These are phyloP conservation scores for Astraeus odoratus DNA, from an alignment of 768 basidiomycete species.

Conservation along the genomic window DNA sequence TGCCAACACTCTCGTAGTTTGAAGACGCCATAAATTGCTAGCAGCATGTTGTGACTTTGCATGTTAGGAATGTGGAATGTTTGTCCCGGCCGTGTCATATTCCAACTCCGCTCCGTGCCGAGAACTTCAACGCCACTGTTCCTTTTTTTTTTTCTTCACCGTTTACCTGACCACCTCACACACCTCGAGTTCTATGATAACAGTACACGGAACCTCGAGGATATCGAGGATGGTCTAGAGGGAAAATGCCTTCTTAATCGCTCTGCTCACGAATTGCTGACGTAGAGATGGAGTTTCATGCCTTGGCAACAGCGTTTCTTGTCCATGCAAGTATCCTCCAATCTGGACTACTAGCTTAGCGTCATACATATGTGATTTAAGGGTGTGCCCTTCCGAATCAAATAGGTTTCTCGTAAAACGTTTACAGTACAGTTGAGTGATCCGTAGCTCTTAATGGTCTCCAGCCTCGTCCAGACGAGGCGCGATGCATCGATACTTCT, in stretches of 20 bases:
- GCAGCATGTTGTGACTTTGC: no score
- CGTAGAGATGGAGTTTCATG: conserved; percentile 84
- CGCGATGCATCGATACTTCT: neutral
- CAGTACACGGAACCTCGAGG: conserved; percentile 38
- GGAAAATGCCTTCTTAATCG: conserved; percentile 68
- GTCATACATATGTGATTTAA: no score
- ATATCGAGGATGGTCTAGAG: conserved; percentile 42
- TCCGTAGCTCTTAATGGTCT: neutral
- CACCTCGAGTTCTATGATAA: conserved; percentile 38
- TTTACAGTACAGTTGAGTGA: neutral
- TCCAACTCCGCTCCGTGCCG: conserved; percentile 20
- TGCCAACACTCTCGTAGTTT: no score
- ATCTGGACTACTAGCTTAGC: neutral
- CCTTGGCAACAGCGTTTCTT: conserved; percentile 70
- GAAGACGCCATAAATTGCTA: no score
- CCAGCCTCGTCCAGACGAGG: no score
- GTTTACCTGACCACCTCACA: conserved; percentile 41
- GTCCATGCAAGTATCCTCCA: conserved; percentile 22
- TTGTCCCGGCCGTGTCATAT: no score
- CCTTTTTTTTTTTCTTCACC: conserved; percentile 14
- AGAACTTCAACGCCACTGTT: conserved; percentile 7
- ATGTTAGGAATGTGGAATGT: no score
- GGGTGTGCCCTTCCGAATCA: no score
- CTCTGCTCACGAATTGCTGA: conserved; percentile 64
- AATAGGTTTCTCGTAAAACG: neutral